Base-by-base conservation (phyloP, 176 grass and related monocot species). In the Carex scoparia region DNA sequence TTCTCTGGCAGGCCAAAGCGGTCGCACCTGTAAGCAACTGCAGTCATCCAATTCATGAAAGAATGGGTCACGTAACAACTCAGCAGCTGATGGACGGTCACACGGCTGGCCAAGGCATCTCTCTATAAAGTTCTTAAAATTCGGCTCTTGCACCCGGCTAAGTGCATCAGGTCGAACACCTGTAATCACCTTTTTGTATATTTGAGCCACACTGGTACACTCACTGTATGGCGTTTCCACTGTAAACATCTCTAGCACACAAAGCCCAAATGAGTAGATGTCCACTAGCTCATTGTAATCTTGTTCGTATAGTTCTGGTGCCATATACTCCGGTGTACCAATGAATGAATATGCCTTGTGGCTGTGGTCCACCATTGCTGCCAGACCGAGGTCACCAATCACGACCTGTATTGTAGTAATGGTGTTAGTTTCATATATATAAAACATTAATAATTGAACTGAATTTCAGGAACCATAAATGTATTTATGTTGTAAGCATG, bases 301-400 rank as follows among this genome's bases (percentile, higher is more conserved):
- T 85, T 94, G 90, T 75, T 91, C 90, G 73, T 89, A 97, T 10
- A 97, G 85, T 90, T 97, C 94, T 67, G 94, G 92, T 63, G 94
- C 94, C 94, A 97, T 97, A 92, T 88, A 97, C 88, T 94, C 94
- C 54, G 94, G 92, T 57, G 94, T 97, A 31, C 94, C 94, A 3
- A 97, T 89, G 38, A 94, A 82, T 16, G 94, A 92, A 84, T 92
- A 90, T 55, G 92, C 92, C 58, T 85, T 84, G 89, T 91, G 94
- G 67, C 53, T 88, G 85, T 81, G 90, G 59, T 91, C 92, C 84
- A 97, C 92, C 69, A 92, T 90, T 38, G 90, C 86, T 35, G 92
- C 92, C 54, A 97, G 88, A 81, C 94, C 94, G 15, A 97, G 86
- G 84, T 94, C 92, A 7, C 94, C 94, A 57, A 97, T 94, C 88